Percentiles rank a stretch among this genome's conserved stretches.
Evolutionary conservation across 352 stramenopile species (phyloP).

Genomic region (Blastocystis hominis): DNA sequence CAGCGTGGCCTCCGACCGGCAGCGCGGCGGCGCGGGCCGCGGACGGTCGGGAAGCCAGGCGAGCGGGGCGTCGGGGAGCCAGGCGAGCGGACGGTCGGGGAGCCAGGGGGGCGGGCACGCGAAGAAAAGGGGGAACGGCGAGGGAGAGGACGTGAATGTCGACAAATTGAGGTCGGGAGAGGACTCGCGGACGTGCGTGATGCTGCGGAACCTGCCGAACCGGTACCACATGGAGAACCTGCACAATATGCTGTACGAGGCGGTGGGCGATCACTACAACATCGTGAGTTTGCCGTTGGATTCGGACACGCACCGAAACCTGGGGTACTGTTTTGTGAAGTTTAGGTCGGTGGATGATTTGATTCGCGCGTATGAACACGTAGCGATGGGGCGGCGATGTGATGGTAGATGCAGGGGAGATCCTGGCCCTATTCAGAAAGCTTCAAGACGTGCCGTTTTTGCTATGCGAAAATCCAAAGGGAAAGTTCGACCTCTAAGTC

Average conservation of each 20-base stretch:
- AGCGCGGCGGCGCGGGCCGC: not conserved
- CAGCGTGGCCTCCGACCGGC: too few species aligned
- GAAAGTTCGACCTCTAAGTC: not conserved
- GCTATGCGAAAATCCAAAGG: constrained; percentile 1
- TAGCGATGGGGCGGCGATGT: not conserved
- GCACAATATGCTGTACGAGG: not conserved
- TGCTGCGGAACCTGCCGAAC: not conserved
- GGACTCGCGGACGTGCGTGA: not conserved
- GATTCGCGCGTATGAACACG: not conserved
- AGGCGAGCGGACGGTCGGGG: not conserved
- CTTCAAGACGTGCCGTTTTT: not conserved
- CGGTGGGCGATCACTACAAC: not conserved
- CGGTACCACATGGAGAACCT: not conserved
- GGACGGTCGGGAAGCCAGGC: not conserved
- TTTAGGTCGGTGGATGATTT: constrained; percentile 1
- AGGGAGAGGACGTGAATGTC: not conserved
- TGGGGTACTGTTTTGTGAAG: not conserved
- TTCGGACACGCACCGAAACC: not conserved
- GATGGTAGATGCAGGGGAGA: not conserved
- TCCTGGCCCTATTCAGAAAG: not conserved
- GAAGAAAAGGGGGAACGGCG: not conserved
- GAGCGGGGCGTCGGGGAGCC: not conserved
- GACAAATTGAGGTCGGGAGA: not conserved
- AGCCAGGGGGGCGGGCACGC: not conserved
- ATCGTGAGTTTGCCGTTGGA: not conserved